Conservation (phyloP, 495 filamentous ascomycete genomes). For the Neurospora sp. region DNA sequence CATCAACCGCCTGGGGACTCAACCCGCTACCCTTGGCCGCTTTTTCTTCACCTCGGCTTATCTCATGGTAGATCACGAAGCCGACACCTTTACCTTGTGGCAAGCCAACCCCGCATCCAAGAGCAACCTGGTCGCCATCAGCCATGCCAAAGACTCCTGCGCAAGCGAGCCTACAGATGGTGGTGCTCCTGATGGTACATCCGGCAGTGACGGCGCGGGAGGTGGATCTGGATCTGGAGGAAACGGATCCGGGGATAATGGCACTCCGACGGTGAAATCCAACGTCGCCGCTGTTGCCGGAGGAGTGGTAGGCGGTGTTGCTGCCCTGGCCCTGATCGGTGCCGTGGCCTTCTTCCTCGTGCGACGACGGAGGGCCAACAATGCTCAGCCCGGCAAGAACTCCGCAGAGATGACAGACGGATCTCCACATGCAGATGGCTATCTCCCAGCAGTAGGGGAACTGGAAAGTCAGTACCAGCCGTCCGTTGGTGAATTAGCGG, state of each 20-base stretch:
- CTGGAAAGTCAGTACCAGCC: neutral
- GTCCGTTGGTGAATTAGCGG: neutral
- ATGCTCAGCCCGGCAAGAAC: neutral
- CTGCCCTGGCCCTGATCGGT: neutral
- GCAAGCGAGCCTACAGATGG: neutral
- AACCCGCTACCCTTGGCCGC: slow-evolving; percentile 25
- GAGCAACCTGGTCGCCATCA: neutral
- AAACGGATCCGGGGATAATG: neutral
- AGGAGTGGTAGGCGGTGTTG: slow-evolving; percentile 1
- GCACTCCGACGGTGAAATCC: neutral
- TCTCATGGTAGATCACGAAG: slow-evolving; percentile 27
- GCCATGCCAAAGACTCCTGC: neutral
- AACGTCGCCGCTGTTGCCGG: slow-evolving; percentile 3
- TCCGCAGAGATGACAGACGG: neutral
- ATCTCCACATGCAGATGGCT: neutral
- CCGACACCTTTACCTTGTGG: slow-evolving; percentile 18
- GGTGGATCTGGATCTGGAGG: neutral
- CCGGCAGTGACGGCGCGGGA: neutral
- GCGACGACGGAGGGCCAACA: neutral
- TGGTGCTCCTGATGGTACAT: neutral
- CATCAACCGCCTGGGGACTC: slow-evolving; percentile 15
- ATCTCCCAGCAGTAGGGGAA: neutral
- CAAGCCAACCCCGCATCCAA: slow-evolving; percentile 10
- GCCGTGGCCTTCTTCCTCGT: neutral
- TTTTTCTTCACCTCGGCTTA: slow-evolving; percentile 33